phyloP scores from a whole-genome alignment of 192 early-diverging fungal genomes.

The Backusella psychrophila region DNA sequence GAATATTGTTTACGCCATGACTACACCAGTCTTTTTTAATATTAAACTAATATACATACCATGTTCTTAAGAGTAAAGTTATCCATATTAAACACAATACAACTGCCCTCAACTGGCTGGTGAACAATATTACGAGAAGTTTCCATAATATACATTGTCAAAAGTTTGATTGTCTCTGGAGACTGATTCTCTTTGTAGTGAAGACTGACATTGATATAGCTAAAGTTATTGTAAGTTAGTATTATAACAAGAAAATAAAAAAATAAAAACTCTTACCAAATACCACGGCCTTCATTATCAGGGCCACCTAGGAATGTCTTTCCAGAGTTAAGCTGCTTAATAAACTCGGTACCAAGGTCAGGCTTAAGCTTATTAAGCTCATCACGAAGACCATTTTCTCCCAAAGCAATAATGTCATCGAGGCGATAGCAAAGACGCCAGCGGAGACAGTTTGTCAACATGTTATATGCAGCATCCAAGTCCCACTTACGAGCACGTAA shows the following conservation, averaged over 20 bases:
- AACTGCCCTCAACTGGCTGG: conserved; percentile 69
- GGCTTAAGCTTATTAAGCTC: conserved; percentile 39
- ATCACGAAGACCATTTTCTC: conserved; percentile 39
- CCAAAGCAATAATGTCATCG: conserved; percentile 43
- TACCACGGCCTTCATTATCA: conserved; percentile 46
- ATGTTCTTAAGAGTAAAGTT: conserved; percentile 74
- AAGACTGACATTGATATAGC: conserved; percentile 47
- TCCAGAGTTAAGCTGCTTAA: conserved; percentile 42
- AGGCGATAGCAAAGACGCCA: conserved; percentile 66
- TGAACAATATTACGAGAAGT: conserved; percentile 61
- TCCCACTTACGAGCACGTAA: conserved; percentile 91
- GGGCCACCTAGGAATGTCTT: conserved; percentile 52
- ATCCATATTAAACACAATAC: conserved; percentile 78
- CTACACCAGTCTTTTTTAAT: neutral
- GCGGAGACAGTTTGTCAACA: conserved; percentile 66
- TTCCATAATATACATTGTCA: conserved; percentile 75
- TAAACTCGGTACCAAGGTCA: conserved; percentile 24
- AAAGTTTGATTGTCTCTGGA: conserved; percentile 61
- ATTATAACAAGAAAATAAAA: neutral
- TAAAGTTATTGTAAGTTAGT: conserved; percentile 15
- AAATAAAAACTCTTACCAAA: conserved; percentile 43
- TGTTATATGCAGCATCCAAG: conserved; percentile 65
- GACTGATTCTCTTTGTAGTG: conserved; percentile 61
- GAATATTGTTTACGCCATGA: neutral
- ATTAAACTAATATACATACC: conserved; percentile 15